Conservation (phyloP, 371 early-diverging fungal species). For the Mycotypha africana region DNA sequence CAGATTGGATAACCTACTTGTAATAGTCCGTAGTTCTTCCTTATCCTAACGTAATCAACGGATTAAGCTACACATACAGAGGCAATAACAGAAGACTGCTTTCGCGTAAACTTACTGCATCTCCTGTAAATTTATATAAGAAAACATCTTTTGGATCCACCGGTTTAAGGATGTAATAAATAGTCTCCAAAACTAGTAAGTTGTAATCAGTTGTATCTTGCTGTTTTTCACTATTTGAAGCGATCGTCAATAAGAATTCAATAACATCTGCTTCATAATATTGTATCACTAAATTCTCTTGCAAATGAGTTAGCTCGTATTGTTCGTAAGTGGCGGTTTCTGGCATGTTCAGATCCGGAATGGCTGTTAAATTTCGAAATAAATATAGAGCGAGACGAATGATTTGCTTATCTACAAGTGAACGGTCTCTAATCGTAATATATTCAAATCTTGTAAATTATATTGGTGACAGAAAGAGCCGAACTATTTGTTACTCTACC, state of each 20-base stretch:
- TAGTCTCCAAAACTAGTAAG: slow-evolving; percentile 54
- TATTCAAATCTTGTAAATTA: background rate
- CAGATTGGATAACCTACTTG: slow-evolving; percentile 19
- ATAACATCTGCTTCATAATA: slow-evolving; percentile 49
- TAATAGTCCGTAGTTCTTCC: slow-evolving; percentile 6
- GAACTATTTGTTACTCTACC: too few relatives aligned
- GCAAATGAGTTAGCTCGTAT: slow-evolving; percentile 52
- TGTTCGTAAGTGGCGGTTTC: slow-evolving; percentile 35
- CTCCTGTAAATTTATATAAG: background rate
- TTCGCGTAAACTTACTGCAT: slow-evolving; percentile 1
- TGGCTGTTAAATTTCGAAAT: slow-evolving; percentile 78
- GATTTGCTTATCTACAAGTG: slow-evolving; percentile 61
- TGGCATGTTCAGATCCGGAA: slow-evolving; percentile 59
- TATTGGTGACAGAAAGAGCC: too few relatives aligned
- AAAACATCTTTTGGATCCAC: slow-evolving; percentile 47
- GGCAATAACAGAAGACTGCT: background rate
- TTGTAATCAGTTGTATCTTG: slow-evolving; percentile 60
- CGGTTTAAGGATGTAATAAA: slow-evolving; percentile 52
- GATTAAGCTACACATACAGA: too few relatives aligned
- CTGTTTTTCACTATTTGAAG: slow-evolving; percentile 47
- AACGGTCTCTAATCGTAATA: slow-evolving; percentile 41
- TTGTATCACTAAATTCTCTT: slow-evolving; percentile 53
- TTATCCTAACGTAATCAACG: slow-evolving; percentile 1
- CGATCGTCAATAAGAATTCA: slow-evolving; percentile 55
- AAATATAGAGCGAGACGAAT: slow-evolving; percentile 73